Evolutionary conservation across 208 protist genomes (phyloP).

Genomic region (Zelonia costaricensis): DNA sequence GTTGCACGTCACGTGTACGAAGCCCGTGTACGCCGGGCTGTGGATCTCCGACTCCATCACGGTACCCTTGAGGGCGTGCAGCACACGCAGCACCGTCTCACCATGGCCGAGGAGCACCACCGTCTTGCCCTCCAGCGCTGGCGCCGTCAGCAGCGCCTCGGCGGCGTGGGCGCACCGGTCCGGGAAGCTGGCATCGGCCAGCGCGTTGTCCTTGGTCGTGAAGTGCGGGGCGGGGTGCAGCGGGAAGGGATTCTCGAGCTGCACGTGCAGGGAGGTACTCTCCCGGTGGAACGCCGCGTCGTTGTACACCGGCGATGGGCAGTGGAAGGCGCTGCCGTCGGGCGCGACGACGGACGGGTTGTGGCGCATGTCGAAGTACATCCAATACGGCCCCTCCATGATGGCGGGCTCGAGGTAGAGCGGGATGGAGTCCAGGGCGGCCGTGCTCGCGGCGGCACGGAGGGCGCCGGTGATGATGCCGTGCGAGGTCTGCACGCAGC

Average conservation of each 20-base stretch:
- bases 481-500: constrained; percentile 55
- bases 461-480: constrained; percentile 36
- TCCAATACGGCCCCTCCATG: constrained; percentile 47
- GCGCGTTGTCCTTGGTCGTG: constrained; percentile 19
- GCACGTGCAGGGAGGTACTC: constrained; percentile 33
- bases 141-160: constrained; percentile 13
- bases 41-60: not conserved
- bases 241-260: constrained; percentile 32
- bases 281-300: constrained; percentile 28
- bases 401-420: constrained; percentile 48
- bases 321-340: constrained; percentile 21
- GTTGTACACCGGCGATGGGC: constrained; percentile 39
- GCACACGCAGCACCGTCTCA: constrained; percentile 33
- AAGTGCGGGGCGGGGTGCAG: constrained; percentile 34
- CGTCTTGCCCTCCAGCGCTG: constrained; percentile 41
- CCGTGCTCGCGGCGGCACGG: constrained; percentile 5
- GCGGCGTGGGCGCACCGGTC: constrained; percentile 29
- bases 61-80: constrained; percentile 18
- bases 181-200: constrained; percentile 35
- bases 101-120: constrained; percentile 44
- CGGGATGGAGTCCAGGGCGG: constrained; percentile 13
- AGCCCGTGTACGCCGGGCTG: constrained; percentile 35
- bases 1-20: constrained; percentile 17
- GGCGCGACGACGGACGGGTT: constrained; percentile 28
- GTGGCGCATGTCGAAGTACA: constrained; percentile 43